Evolutionary conservation across 345 rosid species (phyloP).

Genomic region (Brassica incana): DNA sequence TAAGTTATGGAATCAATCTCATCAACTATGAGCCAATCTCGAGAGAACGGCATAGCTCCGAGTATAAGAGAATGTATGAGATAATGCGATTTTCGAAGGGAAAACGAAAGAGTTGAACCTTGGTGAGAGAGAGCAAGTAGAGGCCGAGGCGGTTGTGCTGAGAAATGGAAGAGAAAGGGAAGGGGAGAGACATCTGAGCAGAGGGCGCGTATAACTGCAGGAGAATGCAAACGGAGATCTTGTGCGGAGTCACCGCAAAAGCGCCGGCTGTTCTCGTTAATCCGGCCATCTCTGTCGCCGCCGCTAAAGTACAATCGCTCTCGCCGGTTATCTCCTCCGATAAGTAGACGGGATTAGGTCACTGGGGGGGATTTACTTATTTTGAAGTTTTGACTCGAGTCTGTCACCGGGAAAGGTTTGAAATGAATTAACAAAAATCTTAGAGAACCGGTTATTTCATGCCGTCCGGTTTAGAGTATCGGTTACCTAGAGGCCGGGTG

Average conservation of each 20-base stretch:
- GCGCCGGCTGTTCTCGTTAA: conserved; percentile 45
- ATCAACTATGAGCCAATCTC: no score
- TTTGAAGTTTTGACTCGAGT: conserved; percentile 18
- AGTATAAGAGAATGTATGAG: neutral
- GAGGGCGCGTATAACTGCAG: conserved; percentile 81
- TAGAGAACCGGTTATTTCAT: conserved; percentile 19
- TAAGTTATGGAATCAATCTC: no score
- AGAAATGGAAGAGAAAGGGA: conserved; percentile 77
- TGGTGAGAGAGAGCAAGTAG: conserved; percentile 73
- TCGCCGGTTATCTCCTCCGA: conserved; percentile 30
- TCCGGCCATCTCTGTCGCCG: conserved; percentile 49
- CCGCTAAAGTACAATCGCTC: neutral
- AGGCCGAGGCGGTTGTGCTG: conserved; percentile 91
- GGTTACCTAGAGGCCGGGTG: neutral
- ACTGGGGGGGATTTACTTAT: neutral
- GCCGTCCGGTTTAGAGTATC: neutral
- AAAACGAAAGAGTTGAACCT: conserved; percentile 45
- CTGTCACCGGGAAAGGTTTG: conserved; percentile 35
- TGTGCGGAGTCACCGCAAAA: conserved; percentile 82
- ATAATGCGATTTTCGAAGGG: neutral
- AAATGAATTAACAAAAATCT: neutral
- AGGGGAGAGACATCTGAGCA: conserved; percentile 57
- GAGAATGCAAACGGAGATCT: conserved; percentile 77
- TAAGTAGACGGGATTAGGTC: conserved; percentile 34
- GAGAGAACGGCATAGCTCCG: no score